Evolutionary conservation across 768 basidiomycete genomes (phyloP).

Genomic region (Hebeloma cylindrosporum): DNA sequence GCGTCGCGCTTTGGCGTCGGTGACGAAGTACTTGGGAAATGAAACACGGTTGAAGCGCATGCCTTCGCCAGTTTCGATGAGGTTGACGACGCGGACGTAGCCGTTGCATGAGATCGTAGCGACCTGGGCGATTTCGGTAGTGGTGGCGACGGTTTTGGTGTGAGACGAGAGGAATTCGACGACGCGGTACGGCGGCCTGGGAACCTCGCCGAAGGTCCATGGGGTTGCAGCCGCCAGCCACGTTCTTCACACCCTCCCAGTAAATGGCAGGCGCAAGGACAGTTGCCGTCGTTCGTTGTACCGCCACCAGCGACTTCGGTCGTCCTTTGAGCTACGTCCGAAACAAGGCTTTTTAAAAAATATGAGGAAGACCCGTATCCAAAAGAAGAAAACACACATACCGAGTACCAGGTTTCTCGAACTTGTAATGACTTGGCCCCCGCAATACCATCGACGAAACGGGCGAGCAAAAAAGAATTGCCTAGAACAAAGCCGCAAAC

Average conservation of each 20-base stretch:
- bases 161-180: constrained; percentile 86
- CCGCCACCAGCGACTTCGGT: constrained; percentile 98
- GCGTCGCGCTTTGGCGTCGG: constrained; percentile 94
- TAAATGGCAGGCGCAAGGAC: constrained; percentile 97
- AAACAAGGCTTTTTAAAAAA: constrained; percentile 70
- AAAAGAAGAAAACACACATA: constrained; percentile 37
- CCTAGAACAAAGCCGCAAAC: constrained; percentile 38
- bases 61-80: constrained; percentile 99
- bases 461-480: constrained; percentile 10
- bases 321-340: constrained; percentile 95
- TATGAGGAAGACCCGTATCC: neutral
- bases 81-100: constrained; percentile 86
- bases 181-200: constrained; percentile 95
- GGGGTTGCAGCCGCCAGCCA: constrained; percentile 98
- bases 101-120: constrained; percentile 89
- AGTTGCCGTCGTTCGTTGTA: constrained; percentile 96
- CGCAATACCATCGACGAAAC: constrained; percentile 84
- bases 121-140: constrained; percentile 96
- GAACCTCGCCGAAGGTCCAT: constrained; percentile 99
- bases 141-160: constrained; percentile 93
- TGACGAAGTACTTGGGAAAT: constrained; percentile 98
- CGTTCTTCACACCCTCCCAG: constrained; percentile 98
- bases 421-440: constrained; percentile 99
- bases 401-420: constrained; percentile 98
- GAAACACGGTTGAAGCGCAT: constrained; percentile 99